These are phyloP conservation scores for Zymoseptoria tritici DNA, from an alignment of 2,329 filamentous ascomycete species.

Conservation along the genomic window DNA sequence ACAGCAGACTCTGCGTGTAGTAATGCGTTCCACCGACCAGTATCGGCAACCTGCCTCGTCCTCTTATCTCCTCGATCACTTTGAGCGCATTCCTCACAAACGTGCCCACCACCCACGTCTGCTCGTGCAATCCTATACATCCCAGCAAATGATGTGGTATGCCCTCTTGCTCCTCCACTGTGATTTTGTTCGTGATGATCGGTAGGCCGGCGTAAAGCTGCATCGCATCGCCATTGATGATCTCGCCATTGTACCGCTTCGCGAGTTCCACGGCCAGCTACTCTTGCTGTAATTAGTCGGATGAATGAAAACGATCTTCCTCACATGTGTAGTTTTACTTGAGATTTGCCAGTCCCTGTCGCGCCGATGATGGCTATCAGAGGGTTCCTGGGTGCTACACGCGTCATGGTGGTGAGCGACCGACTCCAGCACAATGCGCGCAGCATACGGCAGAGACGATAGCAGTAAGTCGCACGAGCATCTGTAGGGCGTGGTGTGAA, in stretches of 20 bases:
- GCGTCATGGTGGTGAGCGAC: slow-evolving; percentile 16
- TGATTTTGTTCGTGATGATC: slow-evolving; percentile 92
- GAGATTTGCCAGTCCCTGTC: slow-evolving; percentile 88
- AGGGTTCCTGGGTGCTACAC: slow-evolving; percentile 37
- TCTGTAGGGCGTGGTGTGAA: neutral
- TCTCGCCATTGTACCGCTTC: slow-evolving; percentile 73
- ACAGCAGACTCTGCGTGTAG: slow-evolving; percentile 83
- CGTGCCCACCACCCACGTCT: slow-evolving; percentile 73
- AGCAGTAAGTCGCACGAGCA: neutral
- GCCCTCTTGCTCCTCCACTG: slow-evolving; percentile 63
- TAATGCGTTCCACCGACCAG: slow-evolving; percentile 94
- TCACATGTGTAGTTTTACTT: slow-evolving; percentile 47
- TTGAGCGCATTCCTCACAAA: slow-evolving; percentile 65
- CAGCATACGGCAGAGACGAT: slow-evolving; percentile 2
- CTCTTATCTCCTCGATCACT: slow-evolving; percentile 69
- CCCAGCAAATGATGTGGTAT: slow-evolving; percentile 85
- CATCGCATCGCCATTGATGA: slow-evolving; percentile 98
- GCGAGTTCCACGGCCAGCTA: slow-evolving; percentile 88
- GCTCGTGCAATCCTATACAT: slow-evolving; percentile 64
- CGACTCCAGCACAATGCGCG: slow-evolving; percentile 2
- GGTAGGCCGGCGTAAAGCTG: slow-evolving; percentile 89
- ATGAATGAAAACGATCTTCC: neutral
- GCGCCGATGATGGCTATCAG: slow-evolving; percentile 79
- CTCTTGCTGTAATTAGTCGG: slow-evolving; percentile 32
- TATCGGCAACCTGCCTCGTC: slow-evolving; percentile 73